phyloP scores from a whole-genome alignment of 495 filamentous ascomycete species.

The Xylaria acuta region DNA sequence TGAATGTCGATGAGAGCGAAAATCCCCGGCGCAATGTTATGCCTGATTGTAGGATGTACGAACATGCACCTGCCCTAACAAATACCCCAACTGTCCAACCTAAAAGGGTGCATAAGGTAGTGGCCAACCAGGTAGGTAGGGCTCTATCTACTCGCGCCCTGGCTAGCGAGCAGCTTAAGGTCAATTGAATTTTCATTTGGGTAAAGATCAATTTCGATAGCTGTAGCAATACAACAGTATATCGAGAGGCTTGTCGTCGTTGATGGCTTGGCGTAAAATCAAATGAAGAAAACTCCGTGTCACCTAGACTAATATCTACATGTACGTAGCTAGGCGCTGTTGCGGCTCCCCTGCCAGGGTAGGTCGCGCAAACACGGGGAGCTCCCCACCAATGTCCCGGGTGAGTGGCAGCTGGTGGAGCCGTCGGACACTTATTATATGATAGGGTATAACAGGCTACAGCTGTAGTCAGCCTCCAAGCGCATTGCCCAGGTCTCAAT shows the following conservation, averaged over 20 bases:
- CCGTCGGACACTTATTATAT: background rate
- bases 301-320: background rate
- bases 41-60: background rate
- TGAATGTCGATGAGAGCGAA: slow-evolving; percentile 1
- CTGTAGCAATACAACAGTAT: background rate
- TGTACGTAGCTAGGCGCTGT: background rate
- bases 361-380: background rate
- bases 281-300: background rate
- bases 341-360: background rate
- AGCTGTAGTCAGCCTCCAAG: slow-evolving; percentile 22
- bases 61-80: background rate
- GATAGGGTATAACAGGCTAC: background rate
- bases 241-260: background rate
- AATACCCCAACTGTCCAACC: background rate
- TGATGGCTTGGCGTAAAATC: background rate
- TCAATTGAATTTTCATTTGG: background rate
- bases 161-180: background rate
- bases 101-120: background rate
- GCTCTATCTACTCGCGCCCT: background rate
- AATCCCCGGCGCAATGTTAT: background rate
- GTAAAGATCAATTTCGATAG: too few relatives aligned
- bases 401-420: background rate
- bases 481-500: too few relatives aligned
- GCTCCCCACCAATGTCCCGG: background rate
- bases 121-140: slow-evolving; percentile 3